Evolutionary conservation across 805 yeast genomes (phyloP).

Genomic region (Monosporozyma solicola): DNA sequence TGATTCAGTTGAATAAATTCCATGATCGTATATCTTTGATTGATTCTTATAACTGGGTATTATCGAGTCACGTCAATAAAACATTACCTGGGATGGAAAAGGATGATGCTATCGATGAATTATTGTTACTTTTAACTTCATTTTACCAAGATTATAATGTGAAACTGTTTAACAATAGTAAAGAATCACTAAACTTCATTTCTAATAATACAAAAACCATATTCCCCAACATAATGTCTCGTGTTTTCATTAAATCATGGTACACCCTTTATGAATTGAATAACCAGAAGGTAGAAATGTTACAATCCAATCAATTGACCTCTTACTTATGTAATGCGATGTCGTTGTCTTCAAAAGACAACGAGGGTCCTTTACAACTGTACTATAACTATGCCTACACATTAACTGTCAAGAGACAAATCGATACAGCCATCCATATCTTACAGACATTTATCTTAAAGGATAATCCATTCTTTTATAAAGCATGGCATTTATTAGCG

Average conservation of each 20-base stretch:
- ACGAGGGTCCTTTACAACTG: constrained; percentile 5
- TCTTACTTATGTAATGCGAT: constrained; percentile 23
- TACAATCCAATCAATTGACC: constrained; percentile 11
- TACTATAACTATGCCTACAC: constrained; percentile 41
- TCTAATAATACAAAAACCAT: constrained; percentile 12
- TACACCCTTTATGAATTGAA: constrained; percentile 13
- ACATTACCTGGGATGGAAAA: constrained; percentile 10
- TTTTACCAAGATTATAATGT: constrained; percentile 14
- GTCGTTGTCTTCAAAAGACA: constrained; percentile 8
- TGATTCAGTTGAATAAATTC: constrained; percentile 30
- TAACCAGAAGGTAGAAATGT: constrained; percentile 9
- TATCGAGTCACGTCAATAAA: constrained; percentile 6
- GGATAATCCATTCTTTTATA: constrained; percentile 45
- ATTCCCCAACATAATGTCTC: constrained; percentile 15
- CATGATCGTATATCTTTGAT: constrained; percentile 32
- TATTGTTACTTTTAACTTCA: constrained; percentile 8
- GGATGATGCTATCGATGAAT: constrained; percentile 4
- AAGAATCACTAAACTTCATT: constrained; percentile 16
- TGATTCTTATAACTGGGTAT: constrained; percentile 21
- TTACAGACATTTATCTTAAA: constrained; percentile 42
- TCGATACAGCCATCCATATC: constrained; percentile 36
- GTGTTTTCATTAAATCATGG: constrained; percentile 19
- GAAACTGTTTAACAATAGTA: constrained; percentile 1
- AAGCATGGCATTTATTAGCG: constrained; percentile 59
- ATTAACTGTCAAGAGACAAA: constrained; percentile 37